Base-by-base conservation (phyloP, 305 asterid genomes). In the Withania somnifera region DNA sequence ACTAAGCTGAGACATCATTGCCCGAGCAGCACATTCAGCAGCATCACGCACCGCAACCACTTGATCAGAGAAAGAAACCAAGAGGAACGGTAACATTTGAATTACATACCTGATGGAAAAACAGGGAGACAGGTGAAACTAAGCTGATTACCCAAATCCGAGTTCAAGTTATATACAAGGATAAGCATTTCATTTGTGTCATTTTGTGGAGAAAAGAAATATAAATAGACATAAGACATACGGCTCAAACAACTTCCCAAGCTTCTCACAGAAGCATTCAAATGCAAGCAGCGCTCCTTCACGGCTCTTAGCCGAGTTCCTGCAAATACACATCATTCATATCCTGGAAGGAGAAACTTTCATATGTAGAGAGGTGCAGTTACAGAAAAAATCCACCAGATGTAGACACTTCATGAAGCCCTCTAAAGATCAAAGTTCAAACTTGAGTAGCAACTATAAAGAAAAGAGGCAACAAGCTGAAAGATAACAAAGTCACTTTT, bases 1-100 rank as follows among this genome's bases (percentile, higher is more conserved):
- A 87, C 91, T 94, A 78, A 97, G 97, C 85, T 95, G 92, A 86
- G 99, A 94, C 98, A 97, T 94, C 99, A 97, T 97, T 77, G 99
- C 98, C 82, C 99, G 98, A 83, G 99, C 98, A 73, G 99, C 99
- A 82, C 98, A 90, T 87, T 97, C 99, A 79, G 99, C 98, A 82
- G 98, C 98, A 79, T 97, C 99, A 88, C 99, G 92, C 83, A 97
- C 98, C 78, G 99, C 99, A 88, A 94, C 80, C 77, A 97, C 99
- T 93, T 85, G 99, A 87, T 97, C 98, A 86, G 99, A 94, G 92
- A 94, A 97, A 78, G 97, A 92, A 83, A 89, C 98, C 67, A 97
- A 86, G 80, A 97, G 99, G 45, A 94, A 87, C 34, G 99, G 99
- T 82, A 97, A 85, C 97, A 92, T 90, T 85, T 91, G 96, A 86